Base-by-base conservation (phyloP, 2,329 filamentous ascomycete genomes). In the Xylariaceae sp. region DNA sequence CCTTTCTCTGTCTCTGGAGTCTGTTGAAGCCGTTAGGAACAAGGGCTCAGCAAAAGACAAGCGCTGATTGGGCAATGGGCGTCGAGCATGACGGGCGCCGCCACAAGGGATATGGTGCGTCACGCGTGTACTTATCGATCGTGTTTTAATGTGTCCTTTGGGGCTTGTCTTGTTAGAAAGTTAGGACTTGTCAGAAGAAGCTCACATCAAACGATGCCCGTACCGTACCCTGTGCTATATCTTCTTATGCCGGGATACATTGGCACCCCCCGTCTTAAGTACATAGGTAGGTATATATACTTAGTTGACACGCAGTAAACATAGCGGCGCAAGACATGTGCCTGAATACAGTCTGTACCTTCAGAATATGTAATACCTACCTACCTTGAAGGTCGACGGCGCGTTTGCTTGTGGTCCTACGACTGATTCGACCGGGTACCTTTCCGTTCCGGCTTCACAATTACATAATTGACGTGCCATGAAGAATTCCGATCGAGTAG, bases 1-100 rank as follows among this genome's bases (percentile, higher is more conserved):
- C 64, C 63, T 64, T 65, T 65, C 58, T 58, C 51, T 64, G 62
- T 19, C 19, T 19, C 19, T 19, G 19, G 19, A 19, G 19, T 19
- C 19, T 56, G 60, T 60, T 58, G 54, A 55, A 50, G 53, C 50
- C 56, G 54, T 60, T 51, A 57, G 41, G 46, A 54, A 19, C 19
- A 47, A 47, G 51, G 57, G 56, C 49, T 54, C 45, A 61, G 54
- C 7, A 43, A 19, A 19, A 31, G 52, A 32, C 35, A 31, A 19
- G 47, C 9, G 49, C 51, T 44, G 54, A 56, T 57, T 63, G 50
- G 65, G 61, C 43, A 31, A 12, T 62, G 60, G 58, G 49, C 53
- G 30, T 58, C 53, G 59, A 52, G 56, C 51, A 60, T 35, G 35
- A 47, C 30, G 57, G 57, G 58, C 61, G 54, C 53, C 55, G 58